Evolutionary conservation across 768 basidiomycete species (phyloP).

Genomic region (Pleurotus cornucopiae): DNA sequence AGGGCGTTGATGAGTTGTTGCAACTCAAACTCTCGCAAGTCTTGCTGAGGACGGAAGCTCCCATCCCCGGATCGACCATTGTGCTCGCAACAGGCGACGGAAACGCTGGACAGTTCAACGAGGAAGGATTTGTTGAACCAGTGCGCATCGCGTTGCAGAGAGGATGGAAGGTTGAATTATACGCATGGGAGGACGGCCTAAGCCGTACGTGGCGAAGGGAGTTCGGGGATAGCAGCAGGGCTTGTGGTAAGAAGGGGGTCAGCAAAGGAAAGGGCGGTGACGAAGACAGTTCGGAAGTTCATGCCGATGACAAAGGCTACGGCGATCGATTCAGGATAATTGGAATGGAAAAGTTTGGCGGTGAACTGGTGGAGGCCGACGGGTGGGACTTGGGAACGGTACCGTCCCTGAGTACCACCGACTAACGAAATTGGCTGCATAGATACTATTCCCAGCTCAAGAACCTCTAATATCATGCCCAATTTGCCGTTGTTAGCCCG

Average conservation of each 20-base stretch:
- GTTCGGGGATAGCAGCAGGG: slow-evolving; percentile 53
- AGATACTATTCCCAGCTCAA: no score
- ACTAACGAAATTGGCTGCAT: no score
- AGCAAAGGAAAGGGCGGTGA: slow-evolving; percentile 21
- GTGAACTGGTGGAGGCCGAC: slow-evolving; percentile 45
- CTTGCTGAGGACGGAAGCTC: slow-evolving; percentile 58
- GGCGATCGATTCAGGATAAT: slow-evolving; percentile 45
- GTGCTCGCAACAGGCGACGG: slow-evolving; percentile 94
- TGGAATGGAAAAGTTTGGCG: slow-evolving; percentile 65
- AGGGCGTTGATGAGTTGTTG: slow-evolving; percentile 92
- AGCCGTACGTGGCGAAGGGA: slow-evolving; percentile 75
- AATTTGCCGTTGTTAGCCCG: no score
- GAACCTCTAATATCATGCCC: no score
- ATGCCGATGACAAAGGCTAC: background rate
- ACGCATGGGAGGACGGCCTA: slow-evolving; percentile 84
- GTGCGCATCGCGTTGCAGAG: slow-evolving; percentile 81
- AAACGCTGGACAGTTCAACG: slow-evolving; percentile 87
- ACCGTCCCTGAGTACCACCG: no score
- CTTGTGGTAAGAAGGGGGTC: slow-evolving; percentile 37
- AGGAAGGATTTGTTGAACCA: slow-evolving; percentile 88
- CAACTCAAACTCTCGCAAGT: slow-evolving; percentile 91
- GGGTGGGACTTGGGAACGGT: background rate
- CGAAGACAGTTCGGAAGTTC: background rate
- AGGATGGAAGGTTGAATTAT: slow-evolving; percentile 94
- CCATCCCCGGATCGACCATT: slow-evolving; percentile 67